Conservation (phyloP, 2,329 filamentous ascomycete genomes). For the Ophiostoma sp. region DNA sequence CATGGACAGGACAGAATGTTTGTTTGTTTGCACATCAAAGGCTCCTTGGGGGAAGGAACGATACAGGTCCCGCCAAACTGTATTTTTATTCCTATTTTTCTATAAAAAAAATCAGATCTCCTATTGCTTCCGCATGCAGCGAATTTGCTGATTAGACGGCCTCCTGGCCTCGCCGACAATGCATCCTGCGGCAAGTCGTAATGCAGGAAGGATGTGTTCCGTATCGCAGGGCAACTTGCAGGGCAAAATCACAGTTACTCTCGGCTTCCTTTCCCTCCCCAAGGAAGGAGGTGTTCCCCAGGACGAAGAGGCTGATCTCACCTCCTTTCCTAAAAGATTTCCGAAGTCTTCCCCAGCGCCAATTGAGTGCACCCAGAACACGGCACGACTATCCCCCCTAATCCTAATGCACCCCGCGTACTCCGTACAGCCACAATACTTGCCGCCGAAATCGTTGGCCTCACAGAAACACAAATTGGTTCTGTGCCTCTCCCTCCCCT, state of each 20-base stretch:
- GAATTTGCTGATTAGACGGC: neutral
- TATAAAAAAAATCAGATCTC: too few species aligned
- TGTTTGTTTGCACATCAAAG: neutral
- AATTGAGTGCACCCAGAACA: neutral
- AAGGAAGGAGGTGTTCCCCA: neutral
- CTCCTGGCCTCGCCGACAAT: neutral
- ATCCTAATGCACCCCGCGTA: constrained; percentile 3
- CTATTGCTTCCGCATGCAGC: neutral
- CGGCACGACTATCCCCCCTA: neutral
- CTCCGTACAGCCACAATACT: neutral
- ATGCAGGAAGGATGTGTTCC: neutral
- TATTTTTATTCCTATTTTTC: neutral
- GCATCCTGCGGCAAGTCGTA: neutral
- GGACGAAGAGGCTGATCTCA: neutral
- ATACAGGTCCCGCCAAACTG: neutral
- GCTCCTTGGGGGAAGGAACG: neutral
- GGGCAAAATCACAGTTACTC: neutral
- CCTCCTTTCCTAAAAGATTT: neutral
- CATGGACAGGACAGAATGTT: neutral
- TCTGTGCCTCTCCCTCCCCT: constrained; percentile 7
- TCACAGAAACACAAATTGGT: neutral
- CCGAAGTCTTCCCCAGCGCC: neutral
- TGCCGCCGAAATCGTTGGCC: constrained; percentile 3
- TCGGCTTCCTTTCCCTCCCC: neutral
- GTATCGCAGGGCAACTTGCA: neutral